Base-by-base conservation (phyloP, 2,329 filamentous ascomycete species). In the Blastomyces parvus region DNA sequence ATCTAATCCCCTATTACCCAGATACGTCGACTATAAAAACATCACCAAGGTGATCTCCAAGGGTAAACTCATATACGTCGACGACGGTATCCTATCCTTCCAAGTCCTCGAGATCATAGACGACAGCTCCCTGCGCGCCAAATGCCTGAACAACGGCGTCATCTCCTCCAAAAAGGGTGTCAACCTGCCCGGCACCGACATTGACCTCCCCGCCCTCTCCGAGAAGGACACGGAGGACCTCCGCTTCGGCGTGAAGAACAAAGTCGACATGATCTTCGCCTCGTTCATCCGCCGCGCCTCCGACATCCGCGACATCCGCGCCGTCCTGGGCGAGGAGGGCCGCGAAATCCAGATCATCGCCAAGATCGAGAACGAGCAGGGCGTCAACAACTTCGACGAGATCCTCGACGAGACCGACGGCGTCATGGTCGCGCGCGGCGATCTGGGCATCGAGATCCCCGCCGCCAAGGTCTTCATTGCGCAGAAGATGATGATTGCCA, bases 401-500 rank as follows among this genome's bases (percentile, higher is more conserved):
- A 99, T 99, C 73, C 87, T 99, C 65, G 84, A 86, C 75, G 91
- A 92, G 82, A 97, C 94, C 6, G 94, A 99, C 78, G 94, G 94
- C 84, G 92, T 99, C 82, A 99, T 99, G 94, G 94, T 99, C 70
- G 94, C 94, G 73, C 93, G 94, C 86, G 94, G 94, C 82, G 94
- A 97, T 76, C 82, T 96, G 68, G 94, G 94, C 83, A 99, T 99
- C 72, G 94, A 99, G 82, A 99, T 99, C 72, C 93, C 94, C 59
- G 93, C 94, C 66, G 91, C 93, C 68, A 94, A 99, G 84, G 94
- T 99, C 69, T 99, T 99, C 80, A 91, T 96, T 70, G 94, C 94
- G 63, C 94, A 99, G 84, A 99, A 99, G 89, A 99, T 99, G 90
- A 92, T 99, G 86, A 99, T 99, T 79, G 92, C 94, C 80, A 97